These are phyloP conservation scores for Eimeria maxima DNA, from an alignment of 169 alveolate species.

Conservation along the genomic window DNA sequence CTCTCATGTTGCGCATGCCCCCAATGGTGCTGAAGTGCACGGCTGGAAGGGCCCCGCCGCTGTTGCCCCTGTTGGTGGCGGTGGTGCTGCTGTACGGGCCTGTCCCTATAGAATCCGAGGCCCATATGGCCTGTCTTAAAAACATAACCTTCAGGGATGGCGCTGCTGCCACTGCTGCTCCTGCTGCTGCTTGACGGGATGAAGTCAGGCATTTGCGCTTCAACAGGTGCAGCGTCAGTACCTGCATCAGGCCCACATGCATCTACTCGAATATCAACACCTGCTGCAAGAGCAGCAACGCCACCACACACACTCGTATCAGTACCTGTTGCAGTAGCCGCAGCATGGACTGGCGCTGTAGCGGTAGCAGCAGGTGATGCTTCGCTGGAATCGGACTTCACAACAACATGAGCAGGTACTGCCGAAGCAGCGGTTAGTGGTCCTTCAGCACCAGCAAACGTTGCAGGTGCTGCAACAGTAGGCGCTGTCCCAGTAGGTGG, in stretches of 20 bases:
- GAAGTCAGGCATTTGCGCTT: slow-evolving; percentile 3
- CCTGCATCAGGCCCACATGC: background rate
- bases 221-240: background rate
- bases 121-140: slow-evolving; percentile 16
- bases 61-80: background rate
- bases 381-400: background rate
- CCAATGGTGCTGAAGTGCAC: background rate
- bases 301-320: background rate
- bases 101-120: slow-evolving; percentile 28
- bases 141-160: slow-evolving; percentile 16
- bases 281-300: background rate
- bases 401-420: background rate
- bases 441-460: background rate
- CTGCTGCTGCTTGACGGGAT: slow-evolving; percentile 22
- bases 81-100: slow-evolving; percentile 24
- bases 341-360: background rate
- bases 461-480: background rate
- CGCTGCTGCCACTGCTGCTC: slow-evolving; percentile 10
- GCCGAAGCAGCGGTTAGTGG: background rate
- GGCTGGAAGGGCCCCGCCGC: background rate
- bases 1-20: background rate
- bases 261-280: background rate
- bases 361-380: background rate
- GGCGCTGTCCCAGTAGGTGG: background rate
- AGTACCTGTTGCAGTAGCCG: background rate